A percentile compares a stretch with the other conserved stretches of the same genome.
These are phyloP conservation scores for Vishniacozyma victoriae DNA, from an alignment of 768 basidiomycete genomes.

Conservation along the genomic window DNA sequence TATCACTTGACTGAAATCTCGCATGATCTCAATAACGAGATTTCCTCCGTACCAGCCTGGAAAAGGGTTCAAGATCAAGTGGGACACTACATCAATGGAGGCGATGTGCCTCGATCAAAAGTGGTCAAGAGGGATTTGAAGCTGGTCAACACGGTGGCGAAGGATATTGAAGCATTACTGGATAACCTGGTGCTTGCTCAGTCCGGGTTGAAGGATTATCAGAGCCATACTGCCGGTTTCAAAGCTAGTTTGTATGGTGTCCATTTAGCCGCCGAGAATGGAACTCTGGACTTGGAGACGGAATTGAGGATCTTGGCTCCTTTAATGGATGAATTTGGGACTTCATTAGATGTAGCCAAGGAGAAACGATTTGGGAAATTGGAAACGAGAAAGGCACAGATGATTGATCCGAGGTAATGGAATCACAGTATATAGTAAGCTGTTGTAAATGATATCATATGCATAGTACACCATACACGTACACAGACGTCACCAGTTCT, in stretches of 20 bases:
- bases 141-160: constrained; percentile 3
- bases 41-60: constrained; percentile 27
- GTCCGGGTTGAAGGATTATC: neutral
- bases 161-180: neutral
- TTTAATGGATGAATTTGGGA: neutral
- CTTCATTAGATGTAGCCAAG: neutral
- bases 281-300: neutral
- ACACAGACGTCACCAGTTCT: no score
- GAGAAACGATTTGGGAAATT: neutral
- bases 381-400: no score
- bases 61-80: constrained; percentile 14
- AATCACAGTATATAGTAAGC: no score
- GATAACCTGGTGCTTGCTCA: neutral
- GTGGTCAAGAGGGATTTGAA: constrained; percentile 23
- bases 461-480: no score
- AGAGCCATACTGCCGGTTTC: neutral
- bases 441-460: no score
- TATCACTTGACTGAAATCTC: constrained; percentile 7
- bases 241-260: neutral
- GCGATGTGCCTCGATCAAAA: constrained; percentile 20
- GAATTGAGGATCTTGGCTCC: neutral
- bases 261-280: neutral
- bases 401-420: no score
- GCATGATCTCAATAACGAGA: constrained; percentile 11
- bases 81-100: constrained; percentile 31